phyloP scores from a whole-genome alignment of 2,329 filamentous ascomycete genomes.

The Aspergillus felis region DNA sequence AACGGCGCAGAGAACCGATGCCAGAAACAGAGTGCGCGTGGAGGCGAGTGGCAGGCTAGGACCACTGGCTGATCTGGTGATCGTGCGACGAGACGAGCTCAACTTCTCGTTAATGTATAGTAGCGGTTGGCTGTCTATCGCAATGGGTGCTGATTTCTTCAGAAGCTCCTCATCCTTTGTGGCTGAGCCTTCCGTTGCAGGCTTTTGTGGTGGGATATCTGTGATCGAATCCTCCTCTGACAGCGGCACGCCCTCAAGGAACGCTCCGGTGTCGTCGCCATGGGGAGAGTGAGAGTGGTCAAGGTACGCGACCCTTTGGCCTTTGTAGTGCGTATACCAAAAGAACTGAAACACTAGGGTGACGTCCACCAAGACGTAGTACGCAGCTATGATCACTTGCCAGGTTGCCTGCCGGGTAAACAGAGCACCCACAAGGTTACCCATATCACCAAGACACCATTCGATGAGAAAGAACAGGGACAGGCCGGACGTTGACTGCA shows the following conservation, averaged over 20 bases:
- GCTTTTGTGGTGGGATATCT: constrained; percentile 14
- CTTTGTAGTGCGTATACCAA: constrained; percentile 60
- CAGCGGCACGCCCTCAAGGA: constrained; percentile 37
- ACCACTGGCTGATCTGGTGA: constrained; percentile 23
- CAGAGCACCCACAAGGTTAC: constrained; percentile 60
- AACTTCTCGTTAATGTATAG: constrained; percentile 36
- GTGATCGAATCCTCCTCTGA: constrained; percentile 27
- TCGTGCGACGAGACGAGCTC: constrained; percentile 24
- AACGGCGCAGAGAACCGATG: constrained; percentile 44
- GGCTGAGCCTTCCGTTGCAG: constrained; percentile 17
- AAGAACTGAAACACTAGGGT: constrained; percentile 61
- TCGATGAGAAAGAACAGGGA: constrained; percentile 63
- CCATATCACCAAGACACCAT: constrained; percentile 62
- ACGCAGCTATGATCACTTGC: constrained; percentile 62
- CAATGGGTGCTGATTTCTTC: constrained; percentile 19
- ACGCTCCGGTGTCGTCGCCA: constrained; percentile 22
- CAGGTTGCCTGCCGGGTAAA: constrained; percentile 63
- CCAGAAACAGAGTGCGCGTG: constrained; percentile 42
- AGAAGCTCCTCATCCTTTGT: constrained; percentile 25
- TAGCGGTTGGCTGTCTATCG: constrained; percentile 18
- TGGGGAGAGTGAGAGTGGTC: constrained; percentile 24
- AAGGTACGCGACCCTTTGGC: constrained; percentile 40
- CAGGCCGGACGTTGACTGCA: constrained; percentile 62
- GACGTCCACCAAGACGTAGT: constrained; percentile 64
- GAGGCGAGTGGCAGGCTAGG: constrained; percentile 31